phyloP scores from a whole-genome alignment of 176 grass and related monocot genomes.

The Eleusine coracana region DNA sequence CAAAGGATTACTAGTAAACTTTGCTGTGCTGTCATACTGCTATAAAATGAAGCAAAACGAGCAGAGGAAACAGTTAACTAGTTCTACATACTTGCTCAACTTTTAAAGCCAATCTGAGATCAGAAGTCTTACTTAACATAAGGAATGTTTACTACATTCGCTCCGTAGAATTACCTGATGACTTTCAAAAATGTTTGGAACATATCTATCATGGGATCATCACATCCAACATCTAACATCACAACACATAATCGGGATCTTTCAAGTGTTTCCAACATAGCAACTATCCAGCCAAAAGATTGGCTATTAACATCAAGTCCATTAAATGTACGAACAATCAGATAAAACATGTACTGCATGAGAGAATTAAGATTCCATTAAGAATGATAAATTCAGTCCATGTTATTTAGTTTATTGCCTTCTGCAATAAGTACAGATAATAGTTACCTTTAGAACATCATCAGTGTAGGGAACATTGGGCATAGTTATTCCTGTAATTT shows the following conservation, averaged over 20 bases:
- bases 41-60: too few species aligned
- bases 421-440: constrained; percentile 26
- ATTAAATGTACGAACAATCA: constrained; percentile 90
- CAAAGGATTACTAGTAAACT: too few species aligned
- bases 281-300: constrained; percentile 78
- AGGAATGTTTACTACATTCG: background rate
- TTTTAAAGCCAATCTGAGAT: too few species aligned
- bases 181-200: constrained; percentile 74
- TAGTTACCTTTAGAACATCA: constrained; percentile 85
- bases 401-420: constrained; percentile 7
- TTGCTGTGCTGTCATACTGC: too few species aligned
- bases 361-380: background rate
- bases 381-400: constrained; percentile 18
- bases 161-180: constrained; percentile 59
- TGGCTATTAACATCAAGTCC: constrained; percentile 77
- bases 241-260: constrained; percentile 98
- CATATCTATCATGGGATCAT: constrained; percentile 97
- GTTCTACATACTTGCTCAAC: too few species aligned
- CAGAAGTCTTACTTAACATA: too few species aligned
- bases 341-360: constrained; percentile 83
- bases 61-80: too few species aligned
- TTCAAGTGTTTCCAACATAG: constrained; percentile 90
- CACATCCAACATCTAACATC: constrained; percentile 96
- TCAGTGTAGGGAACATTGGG: constrained; percentile 94
- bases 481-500: constrained; percentile 98